A percentile compares a stretch with the other conserved stretches of the same genome.
Conservation (phyloP, 2,329 filamentous ascomycete genomes). For the Ascochyta clinopodiicola region DNA sequence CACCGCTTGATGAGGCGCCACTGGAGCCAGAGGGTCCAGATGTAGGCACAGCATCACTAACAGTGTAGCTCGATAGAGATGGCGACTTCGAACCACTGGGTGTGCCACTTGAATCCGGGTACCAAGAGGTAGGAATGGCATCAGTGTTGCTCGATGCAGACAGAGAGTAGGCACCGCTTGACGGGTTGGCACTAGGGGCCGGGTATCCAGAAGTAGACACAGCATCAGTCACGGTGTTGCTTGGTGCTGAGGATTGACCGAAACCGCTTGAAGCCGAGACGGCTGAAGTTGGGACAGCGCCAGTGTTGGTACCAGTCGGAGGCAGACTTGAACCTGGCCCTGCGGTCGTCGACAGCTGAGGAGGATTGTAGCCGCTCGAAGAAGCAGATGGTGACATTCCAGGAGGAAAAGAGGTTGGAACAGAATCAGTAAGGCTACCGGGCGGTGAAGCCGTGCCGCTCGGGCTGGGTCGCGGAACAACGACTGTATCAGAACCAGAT, state of each 20-base stretch:
- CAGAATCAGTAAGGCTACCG: conserved; percentile 12
- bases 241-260: conserved; percentile 2
- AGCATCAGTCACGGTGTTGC: conserved; percentile 14
- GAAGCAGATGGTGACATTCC: background rate
- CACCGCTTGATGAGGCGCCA: background rate
- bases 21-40: background rate
- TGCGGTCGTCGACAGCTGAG: conserved; percentile 12
- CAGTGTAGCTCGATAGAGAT: background rate
- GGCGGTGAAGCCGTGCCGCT: conserved; percentile 1
- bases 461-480: conserved; percentile 1
- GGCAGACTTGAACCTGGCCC: conserved; percentile 6
- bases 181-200: background rate
- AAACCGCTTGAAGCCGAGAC: conserved; percentile 5
- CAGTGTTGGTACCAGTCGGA: conserved; percentile 3
- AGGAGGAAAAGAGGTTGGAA: conserved; percentile 16
- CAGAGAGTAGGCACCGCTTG: background rate
- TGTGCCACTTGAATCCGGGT: background rate
- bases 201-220: conserved; percentile 8
- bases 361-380: conserved; percentile 9
- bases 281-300: conserved; percentile 4
- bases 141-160: conserved; percentile 2
- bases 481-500: background rate
- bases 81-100: background rate
- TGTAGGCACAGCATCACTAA: conserved; percentile 6
- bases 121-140: conserved; percentile 1